phyloP scores from a whole-genome alignment of 2,329 filamentous ascomycete species.

The Phialocephala sp. region DNA sequence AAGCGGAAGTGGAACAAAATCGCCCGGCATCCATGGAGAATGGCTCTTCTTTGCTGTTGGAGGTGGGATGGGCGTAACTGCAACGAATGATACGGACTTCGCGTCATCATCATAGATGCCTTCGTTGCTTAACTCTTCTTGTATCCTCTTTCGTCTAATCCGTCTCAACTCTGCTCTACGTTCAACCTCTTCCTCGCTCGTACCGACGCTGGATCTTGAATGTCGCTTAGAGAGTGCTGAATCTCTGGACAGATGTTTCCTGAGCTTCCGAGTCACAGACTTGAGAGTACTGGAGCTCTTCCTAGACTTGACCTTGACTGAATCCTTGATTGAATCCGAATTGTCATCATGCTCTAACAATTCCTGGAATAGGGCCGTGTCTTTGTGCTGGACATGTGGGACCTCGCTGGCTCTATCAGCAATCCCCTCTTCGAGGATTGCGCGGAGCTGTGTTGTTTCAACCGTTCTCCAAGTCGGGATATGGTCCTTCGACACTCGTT shows the following conservation, averaged over 20 bases:
- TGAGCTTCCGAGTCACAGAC: slow-evolving; percentile 48
- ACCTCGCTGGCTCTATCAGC: neutral
- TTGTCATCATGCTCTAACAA: slow-evolving; percentile 25
- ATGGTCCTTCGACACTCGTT: slow-evolving; percentile 23
- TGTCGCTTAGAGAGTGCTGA: slow-evolving; percentile 46
- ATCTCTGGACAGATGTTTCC: slow-evolving; percentile 52
- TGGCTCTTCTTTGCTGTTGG: slow-evolving; percentile 1
- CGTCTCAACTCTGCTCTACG: slow-evolving; percentile 61
- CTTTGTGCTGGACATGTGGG: slow-evolving; percentile 19
- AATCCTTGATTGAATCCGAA: slow-evolving; percentile 37
- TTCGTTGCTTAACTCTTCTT: slow-evolving; percentile 59
- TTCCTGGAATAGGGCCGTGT: slow-evolving; percentile 20
- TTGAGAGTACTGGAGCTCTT: slow-evolving; percentile 49
- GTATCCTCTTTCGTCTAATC: slow-evolving; percentile 61
- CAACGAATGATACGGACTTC: slow-evolving; percentile 34
- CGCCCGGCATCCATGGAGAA: neutral
- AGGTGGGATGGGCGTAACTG: neutral
- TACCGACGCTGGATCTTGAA: slow-evolving; percentile 50
- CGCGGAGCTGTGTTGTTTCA: slow-evolving; percentile 34
- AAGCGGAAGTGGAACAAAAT: slow-evolving; percentile 7
- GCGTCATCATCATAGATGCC: slow-evolving; percentile 47
- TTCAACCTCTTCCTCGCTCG: slow-evolving; percentile 58
- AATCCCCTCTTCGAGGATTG: slow-evolving; percentile 36
- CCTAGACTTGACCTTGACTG: slow-evolving; percentile 51
- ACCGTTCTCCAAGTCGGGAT: slow-evolving; percentile 32